Evolutionary conservation across 768 basidiomycete species (phyloP).

Genomic region (Mycena rosella): DNA sequence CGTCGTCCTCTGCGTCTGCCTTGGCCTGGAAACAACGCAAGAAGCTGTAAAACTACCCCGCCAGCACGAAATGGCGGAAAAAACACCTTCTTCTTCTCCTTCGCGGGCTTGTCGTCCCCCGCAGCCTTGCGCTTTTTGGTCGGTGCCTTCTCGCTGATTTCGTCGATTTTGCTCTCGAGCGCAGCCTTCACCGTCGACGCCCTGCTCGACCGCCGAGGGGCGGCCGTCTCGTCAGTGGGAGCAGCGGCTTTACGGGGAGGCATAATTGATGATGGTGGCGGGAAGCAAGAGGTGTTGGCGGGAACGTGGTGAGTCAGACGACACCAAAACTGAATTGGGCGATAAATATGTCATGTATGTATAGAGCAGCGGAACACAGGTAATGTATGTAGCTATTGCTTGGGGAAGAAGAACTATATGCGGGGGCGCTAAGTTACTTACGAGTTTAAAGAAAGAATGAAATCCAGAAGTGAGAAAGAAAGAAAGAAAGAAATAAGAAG

Average conservation of each 20-base stretch:
- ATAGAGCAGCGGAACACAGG: constrained; percentile 14
- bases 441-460: neutral
- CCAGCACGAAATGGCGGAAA: neutral
- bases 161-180: constrained; percentile 57
- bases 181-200: constrained; percentile 50
- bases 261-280: constrained; percentile 43
- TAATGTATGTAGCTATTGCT: constrained; percentile 31
- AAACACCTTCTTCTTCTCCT: constrained; percentile 55
- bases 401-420: constrained; percentile 28
- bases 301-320: constrained; percentile 25
- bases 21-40: constrained; percentile 48
- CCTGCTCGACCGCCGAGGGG: constrained; percentile 68
- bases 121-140: constrained; percentile 51
- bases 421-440: neutral
- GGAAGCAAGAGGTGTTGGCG: constrained; percentile 24
- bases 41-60: constrained; percentile 16
- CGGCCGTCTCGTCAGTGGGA: constrained; percentile 46
- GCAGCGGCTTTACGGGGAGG: constrained; percentile 53
- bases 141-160: constrained; percentile 43
- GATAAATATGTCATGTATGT: constrained; percentile 25
- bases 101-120: constrained; percentile 49
- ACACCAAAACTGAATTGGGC: constrained; percentile 27
- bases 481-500: neutral
- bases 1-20: constrained; percentile 39
- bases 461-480: constrained; percentile 5